Evolutionary conservation across 192 early-diverging fungal species (phyloP), one percentile per base, ranked within the genome.

Genomic region (Linnemannia hyalina): DNA sequence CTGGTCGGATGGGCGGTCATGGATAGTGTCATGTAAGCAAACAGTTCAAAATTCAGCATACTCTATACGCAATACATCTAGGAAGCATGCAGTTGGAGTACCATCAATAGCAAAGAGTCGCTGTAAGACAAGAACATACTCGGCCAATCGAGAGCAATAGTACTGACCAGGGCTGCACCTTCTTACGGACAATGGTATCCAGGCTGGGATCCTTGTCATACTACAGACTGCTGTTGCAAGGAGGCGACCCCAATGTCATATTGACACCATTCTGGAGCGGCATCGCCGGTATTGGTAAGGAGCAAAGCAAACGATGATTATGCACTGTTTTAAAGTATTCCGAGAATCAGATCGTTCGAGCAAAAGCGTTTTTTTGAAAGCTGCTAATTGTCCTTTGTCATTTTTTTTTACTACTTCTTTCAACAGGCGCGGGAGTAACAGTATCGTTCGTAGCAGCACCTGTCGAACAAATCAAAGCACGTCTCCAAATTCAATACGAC

Each of bases 1-100:
- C 85, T 99, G 65, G 81, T 99, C 69, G 97, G 97, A 18, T 99
- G 97, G 97, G 93, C 94, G 3, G 89, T 96, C 70, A 97, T 98
- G 96, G 97, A 98, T 68, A 92, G 92, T 80, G 83, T 92, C 46
- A 92, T 92, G 92, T 92, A 89, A 88, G 87, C 36, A 32, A 32
- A 74, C 55, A 20, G 6, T 8, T 13, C 4, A n/a, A 60, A 68
- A 5, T 1, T 10, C 38, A 32, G 40, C 6, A 38, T 9, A 26
- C n/a, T 40, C 38, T 3, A 10, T 13, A 36, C 36, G 13, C 49
- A 52, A 52, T 52, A 52, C 18, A 20, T 15, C 20, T 16, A 52
- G 49, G 49, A 52, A 20, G 49, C 49, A 22, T 52, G 16, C 41
- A 35, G 18, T 71, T 13, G 35, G 18, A 68, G 15, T 68, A n/a